phyloP scores from a whole-genome alignment of 768 basidiomycete species.

The Brasilioporus rufonigricans region DNA sequence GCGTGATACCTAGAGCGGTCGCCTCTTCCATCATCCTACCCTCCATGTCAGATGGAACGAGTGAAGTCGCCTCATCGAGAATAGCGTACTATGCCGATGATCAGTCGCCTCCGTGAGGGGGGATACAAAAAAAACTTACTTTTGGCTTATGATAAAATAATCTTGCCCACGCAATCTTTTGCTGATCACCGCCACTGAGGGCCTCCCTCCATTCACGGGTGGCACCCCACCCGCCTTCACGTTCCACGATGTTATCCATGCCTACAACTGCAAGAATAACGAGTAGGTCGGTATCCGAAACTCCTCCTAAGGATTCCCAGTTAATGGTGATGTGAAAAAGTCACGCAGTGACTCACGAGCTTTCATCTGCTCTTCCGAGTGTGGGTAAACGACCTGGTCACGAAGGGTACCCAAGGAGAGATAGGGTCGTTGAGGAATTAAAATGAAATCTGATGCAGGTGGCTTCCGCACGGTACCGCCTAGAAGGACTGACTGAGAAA shows the following conservation, averaged over 20 bases:
- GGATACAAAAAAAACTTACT: conserved; percentile 39
- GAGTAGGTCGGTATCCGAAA: conserved; percentile 73
- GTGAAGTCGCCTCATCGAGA: conserved; percentile 93
- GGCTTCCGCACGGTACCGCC: conserved; percentile 87
- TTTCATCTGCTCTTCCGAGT: conserved; percentile 78
- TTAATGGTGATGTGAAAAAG: conserved; percentile 3
- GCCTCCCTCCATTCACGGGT: conserved; percentile 93
- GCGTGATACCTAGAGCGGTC: conserved; percentile 81
- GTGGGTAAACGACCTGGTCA: conserved; percentile 96
- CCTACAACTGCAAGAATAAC: conserved; percentile 73
- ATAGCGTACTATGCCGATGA: conserved; percentile 76
- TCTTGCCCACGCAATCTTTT: conserved; percentile 95
- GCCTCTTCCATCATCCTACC: conserved; percentile 95
- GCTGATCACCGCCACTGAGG: conserved; percentile 93
- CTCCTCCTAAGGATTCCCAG: conserved; percentile 46
- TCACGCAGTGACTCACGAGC: conserved; percentile 47
- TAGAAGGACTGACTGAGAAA: conserved; percentile 25
- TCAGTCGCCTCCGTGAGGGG: not conserved
- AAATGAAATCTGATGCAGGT: conserved; percentile 80
- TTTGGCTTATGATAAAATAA: conserved; percentile 95
- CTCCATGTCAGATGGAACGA: conserved; percentile 91
- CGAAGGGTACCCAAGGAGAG: conserved; percentile 90
- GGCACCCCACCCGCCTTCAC: conserved; percentile 95
- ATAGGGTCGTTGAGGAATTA: conserved; percentile 96
- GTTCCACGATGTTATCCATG: conserved; percentile 82